Percentiles rank a stretch among this genome's conserved stretches.
Conservation (phyloP, 1,284 basidiomycete species). For the Mycena sp. region DNA sequence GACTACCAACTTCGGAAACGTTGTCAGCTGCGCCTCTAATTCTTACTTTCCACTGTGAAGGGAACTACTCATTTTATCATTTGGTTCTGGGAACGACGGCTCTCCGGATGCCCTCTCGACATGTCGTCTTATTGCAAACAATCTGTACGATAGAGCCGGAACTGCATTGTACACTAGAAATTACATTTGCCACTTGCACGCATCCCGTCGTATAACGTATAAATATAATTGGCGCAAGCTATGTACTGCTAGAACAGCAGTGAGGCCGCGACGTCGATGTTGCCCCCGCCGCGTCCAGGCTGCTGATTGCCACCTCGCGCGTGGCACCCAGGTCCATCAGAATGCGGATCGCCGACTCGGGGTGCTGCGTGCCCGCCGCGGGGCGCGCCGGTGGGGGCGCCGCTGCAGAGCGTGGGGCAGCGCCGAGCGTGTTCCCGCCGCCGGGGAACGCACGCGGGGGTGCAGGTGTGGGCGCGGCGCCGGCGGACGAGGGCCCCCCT, state of each 20-base stretch:
- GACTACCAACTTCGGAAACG: too few species aligned
- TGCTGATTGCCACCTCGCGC: conserved; percentile 79
- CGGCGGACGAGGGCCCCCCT: not conserved
- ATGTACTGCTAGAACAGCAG: conserved; percentile 70
- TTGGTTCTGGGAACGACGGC: too few species aligned
- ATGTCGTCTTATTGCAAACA: too few species aligned
- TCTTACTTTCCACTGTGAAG: too few species aligned
- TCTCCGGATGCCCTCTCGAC: too few species aligned
- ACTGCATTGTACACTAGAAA: not conserved
- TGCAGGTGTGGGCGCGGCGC: not conserved
- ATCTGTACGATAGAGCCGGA: too few species aligned
- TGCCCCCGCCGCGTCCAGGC: conserved; percentile 86
- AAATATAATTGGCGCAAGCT: not conserved
- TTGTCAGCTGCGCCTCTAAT: too few species aligned
- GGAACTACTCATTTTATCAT: too few species aligned
- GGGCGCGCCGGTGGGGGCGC: conserved; percentile 30
- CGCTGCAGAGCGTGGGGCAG: conserved; percentile 41
- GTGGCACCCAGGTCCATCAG: conserved; percentile 82
- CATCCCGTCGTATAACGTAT: not conserved
- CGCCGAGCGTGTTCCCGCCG: conserved; percentile 62
- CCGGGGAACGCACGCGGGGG: conserved; percentile 62
- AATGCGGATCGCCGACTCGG: conserved; percentile 62
- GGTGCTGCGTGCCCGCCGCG: conserved; percentile 42
- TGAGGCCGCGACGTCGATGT: conserved; percentile 89
- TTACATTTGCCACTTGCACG: not conserved